Conservation (phyloP, 306 rosid species). For the Psophocarpus tetragonolobus region DNA sequence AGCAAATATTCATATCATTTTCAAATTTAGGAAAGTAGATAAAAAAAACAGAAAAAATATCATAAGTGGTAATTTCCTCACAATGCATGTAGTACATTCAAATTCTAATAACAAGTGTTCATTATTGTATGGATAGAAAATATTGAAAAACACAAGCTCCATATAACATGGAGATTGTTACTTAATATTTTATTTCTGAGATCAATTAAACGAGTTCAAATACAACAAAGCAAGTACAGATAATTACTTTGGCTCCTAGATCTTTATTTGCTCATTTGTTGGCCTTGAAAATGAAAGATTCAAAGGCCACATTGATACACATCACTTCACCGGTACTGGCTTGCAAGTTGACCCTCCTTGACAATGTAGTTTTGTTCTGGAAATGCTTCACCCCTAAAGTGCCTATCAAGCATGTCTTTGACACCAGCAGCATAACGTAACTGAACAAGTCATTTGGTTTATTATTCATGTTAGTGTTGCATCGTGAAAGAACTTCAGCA, state of each 20-base stretch:
- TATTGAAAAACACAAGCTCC: background rate
- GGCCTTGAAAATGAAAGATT: constrained; percentile 14
- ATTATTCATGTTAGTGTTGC: background rate
- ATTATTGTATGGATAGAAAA: too few relatives aligned
- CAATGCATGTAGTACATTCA: background rate
- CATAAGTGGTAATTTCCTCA: too few relatives aligned
- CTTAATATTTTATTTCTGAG: constrained; percentile 32
- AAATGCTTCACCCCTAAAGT: constrained; percentile 90
- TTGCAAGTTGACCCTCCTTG: constrained; percentile 83
- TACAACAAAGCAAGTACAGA: background rate
- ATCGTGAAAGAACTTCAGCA: background rate
- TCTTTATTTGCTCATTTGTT: constrained; percentile 12
- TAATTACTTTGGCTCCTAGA: background rate
- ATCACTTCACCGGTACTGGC: constrained; percentile 66
- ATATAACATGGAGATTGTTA: background rate
- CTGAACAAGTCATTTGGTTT: constrained; percentile 45
- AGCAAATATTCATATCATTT: too few relatives aligned
- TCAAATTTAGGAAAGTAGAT: too few relatives aligned
- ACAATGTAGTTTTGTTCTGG: constrained; percentile 93
- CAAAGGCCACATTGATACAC: background rate
- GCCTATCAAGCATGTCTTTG: constrained; percentile 90
- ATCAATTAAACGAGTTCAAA: constrained; percentile 1
- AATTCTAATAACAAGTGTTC: too few relatives aligned
- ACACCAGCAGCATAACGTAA: constrained; percentile 92
- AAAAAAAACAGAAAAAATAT: too few relatives aligned